Evolutionary conservation across 148 eudicot genomes (phyloP).

Genomic region (Oxyria digyna): DNA sequence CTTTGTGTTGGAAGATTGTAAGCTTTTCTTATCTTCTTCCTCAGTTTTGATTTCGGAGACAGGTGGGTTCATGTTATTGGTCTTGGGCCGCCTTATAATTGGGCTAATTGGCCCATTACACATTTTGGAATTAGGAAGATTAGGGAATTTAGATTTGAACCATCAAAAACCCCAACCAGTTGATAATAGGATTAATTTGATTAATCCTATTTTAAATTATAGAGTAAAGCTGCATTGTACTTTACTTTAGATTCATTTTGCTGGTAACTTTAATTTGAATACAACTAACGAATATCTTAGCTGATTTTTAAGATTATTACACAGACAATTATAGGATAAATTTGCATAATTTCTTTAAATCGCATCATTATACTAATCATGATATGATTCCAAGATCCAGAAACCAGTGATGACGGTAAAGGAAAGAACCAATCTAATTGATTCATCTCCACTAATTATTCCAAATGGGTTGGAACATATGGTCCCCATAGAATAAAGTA

Average conservation of each 20-base stretch:
- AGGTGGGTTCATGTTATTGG: not conserved
- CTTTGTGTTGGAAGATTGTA: too few relatives aligned
- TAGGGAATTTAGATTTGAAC: not conserved
- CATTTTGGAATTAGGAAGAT: not conserved
- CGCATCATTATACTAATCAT: not conserved
- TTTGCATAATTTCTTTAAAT: not conserved
- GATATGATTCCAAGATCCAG: not conserved
- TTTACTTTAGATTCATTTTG: not conserved
- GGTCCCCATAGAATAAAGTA: slow-evolving; percentile 26
- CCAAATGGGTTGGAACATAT: slow-evolving; percentile 24
- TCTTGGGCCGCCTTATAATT: not conserved
- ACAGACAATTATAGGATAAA: not conserved
- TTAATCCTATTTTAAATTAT: not conserved
- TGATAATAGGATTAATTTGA: not conserved
- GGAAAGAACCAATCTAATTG: not conserved
- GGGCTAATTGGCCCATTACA: not conserved
- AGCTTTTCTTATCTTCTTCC: not conserved
- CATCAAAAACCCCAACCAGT: not conserved
- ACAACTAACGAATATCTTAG: not conserved
- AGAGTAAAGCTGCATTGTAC: not conserved
- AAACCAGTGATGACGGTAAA: slow-evolving; percentile 6
- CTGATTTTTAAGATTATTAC: too few relatives aligned
- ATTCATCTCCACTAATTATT: slow-evolving; percentile 7
- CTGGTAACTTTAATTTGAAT: not conserved
- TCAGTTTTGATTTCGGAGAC: not conserved